phyloP scores from a whole-genome alignment of 1,284 basidiomycete genomes.

The Papiliotrema fonsecae region DNA sequence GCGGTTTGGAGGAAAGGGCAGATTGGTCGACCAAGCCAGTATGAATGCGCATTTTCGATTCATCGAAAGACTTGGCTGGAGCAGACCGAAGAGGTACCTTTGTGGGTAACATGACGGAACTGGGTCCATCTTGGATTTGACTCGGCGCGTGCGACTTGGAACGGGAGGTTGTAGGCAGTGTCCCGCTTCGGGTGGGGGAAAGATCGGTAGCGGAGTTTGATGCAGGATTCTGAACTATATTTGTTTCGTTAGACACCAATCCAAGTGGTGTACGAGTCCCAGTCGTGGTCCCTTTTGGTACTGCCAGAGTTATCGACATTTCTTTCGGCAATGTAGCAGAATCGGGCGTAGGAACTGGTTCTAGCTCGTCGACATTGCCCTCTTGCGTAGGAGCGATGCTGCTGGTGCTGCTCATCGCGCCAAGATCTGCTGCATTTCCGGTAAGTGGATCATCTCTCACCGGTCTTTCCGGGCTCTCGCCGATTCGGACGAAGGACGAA shows the following conservation, averaged over 20 bases:
- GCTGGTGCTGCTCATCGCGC: slow-evolving; percentile 27
- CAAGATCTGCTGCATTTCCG: slow-evolving; percentile 9
- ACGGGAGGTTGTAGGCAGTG: slow-evolving; percentile 7
- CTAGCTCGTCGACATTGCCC: background rate
- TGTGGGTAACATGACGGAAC: slow-evolving; percentile 2
- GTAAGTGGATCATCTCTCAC: slow-evolving; percentile 5
- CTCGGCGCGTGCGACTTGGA: slow-evolving; percentile 20
- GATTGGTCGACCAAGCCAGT: slow-evolving; percentile 90
- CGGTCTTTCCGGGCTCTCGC: slow-evolving; percentile 9
- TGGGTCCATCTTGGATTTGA: background rate
- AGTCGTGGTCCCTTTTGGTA: background rate
- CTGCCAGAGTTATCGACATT: background rate
- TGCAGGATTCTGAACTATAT: slow-evolving; percentile 14
- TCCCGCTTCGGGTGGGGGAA: slow-evolving; percentile 8
- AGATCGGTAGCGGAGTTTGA: slow-evolving; percentile 15
- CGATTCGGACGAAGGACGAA: slow-evolving; percentile 29
- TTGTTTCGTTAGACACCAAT: slow-evolving; percentile 24
- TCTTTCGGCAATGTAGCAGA: slow-evolving; percentile 12
- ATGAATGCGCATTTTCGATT: slow-evolving; percentile 71
- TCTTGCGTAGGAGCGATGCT: slow-evolving; percentile 21
- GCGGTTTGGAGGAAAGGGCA: slow-evolving; percentile 78
- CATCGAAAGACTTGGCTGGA: slow-evolving; percentile 38
- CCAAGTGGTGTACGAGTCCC: slow-evolving; percentile 13
- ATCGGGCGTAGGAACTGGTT: slow-evolving; percentile 8
- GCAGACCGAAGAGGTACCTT: slow-evolving; percentile 2